Evolutionary conservation across 2,329 filamentous ascomycete species (phyloP), one percentile per base, ranked within the genome.

Genomic region (Pestalotiopsis fici): DNA sequence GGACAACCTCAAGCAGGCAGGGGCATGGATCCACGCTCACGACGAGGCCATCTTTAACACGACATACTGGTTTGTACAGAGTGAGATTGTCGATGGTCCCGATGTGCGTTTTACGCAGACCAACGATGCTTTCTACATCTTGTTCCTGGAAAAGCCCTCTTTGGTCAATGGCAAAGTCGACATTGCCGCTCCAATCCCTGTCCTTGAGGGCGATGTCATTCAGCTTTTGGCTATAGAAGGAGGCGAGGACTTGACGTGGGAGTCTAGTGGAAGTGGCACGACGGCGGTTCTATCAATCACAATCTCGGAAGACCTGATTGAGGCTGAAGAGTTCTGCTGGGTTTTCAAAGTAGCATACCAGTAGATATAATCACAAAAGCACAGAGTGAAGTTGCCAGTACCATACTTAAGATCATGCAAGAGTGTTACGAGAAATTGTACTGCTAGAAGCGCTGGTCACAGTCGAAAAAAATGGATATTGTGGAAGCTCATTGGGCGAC

Each of bases 21-120:
- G 86, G 0, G 70, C 60, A 5, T 88, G 86, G 86, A 86, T 88
- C 65, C 81, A 81, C 47, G 71, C 70, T 1, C 85, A 88, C 72
- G 80, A 65, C 2, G 85, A 88, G 71, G 85, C 85, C 6, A 82
- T 88, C 37, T 87, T 83, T 74, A 84, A 85, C 67, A 87, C 86
- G 3, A 86, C 81, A 0, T 86, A 86, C 71, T 87, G 85, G 84
- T 82, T 83, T 69, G 74, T 85, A 2, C 79, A 84, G 0, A 76
- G 81, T 18, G 83, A 85, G 60, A 80, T 81, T 0, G 77, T 76
- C 2, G 67, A 56, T 15, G 63, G 67, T 21, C 56, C 59, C 31
- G 74, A 78, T 2, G 70, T 87, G 0, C 73, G 85, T 1, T 87
- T 86, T 70, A 86, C 85, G 0, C 80, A 81, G 68, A 86, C 79